A percentile compares a stretch with the other conserved stretches of the same genome.
Evolutionary conservation across 257 asterid species (phyloP).

Genomic region (Penstemon eatonii): DNA sequence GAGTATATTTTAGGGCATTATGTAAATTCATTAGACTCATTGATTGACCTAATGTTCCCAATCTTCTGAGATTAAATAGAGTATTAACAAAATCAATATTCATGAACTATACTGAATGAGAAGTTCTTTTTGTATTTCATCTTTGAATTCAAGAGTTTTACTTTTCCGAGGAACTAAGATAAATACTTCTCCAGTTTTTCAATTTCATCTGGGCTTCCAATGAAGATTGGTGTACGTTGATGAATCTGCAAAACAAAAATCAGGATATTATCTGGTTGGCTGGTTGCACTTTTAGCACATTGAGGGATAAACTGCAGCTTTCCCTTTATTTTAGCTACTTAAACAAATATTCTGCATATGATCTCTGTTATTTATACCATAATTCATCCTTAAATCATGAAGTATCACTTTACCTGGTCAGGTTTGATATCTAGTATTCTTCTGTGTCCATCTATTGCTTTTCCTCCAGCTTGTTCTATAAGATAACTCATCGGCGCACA

Average conservation of each 20-base stretch:
- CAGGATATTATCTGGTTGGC: not conserved
- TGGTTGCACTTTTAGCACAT: not conserved
- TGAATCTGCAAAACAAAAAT: constrained; percentile 54
- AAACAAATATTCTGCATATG: too few relatives aligned
- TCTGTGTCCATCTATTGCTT: constrained; percentile 60
- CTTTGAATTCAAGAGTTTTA: too few relatives aligned
- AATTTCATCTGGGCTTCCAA: constrained; percentile 77
- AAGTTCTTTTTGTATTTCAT: too few relatives aligned
- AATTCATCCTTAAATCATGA: not conserved
- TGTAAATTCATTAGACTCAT: constrained; percentile 30
- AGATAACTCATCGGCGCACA: constrained; percentile 89
- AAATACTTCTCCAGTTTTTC: constrained; percentile 55
- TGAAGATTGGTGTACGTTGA: constrained; percentile 75
- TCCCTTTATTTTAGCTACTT: too few relatives aligned
- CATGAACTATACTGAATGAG: too few relatives aligned
- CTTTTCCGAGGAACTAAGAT: not conserved
- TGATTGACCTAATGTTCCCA: constrained; percentile 12
- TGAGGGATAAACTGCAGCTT: too few relatives aligned
- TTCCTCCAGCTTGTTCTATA: constrained; percentile 84
- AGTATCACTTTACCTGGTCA: constrained; percentile 40
- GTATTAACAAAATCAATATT: not conserved
- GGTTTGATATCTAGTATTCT: constrained; percentile 76
- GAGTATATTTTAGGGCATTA: constrained; percentile 19
- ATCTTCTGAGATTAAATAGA: not conserved
- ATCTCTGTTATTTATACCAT: too few relatives aligned